Evolutionary conservation across 257 asterid species (phyloP), one percentile per base, ranked within the genome.

Genomic region (Schizonepeta tenuifolia): DNA sequence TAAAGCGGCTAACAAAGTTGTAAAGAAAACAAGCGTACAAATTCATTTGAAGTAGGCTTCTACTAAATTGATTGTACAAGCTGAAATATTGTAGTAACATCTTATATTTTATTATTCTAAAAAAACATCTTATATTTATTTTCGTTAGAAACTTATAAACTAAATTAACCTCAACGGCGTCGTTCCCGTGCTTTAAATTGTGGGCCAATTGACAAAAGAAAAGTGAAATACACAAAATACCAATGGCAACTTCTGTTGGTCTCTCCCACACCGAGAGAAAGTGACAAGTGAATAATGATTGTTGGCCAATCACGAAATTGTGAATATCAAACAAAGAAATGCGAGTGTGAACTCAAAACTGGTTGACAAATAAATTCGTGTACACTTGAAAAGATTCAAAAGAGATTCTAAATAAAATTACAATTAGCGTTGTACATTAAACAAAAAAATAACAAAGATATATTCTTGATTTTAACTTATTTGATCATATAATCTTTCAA

Each of bases 371-470:
- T 33, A 13, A 56, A 49, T 15, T 50, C 56, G 40, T 36, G 36
- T 12, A 9, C 75, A 60, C 70, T 75, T 24, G 49, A 26, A 44
- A 67, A 67, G 50, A 75, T 75, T 68, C 71, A 60, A 12, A 68
- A 51, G 15, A 38, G 66, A 68, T 68, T 75, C 59, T 53, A 11
- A 5, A 11, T 5, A 15, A 54, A 14, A 28, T 36, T 24, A 49
- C 17, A 41, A 53, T 54, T 21, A 12, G 17, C 14, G 9, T 47
- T 20, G 51, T 17, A 15, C 41, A 36, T 36, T 36, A 6, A 36
- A 36, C 10, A 7, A 44, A 24, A 50, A 47, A 20, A 62, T 5
- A 10, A 61, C 44, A 47, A 58, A 59, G 69, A 70, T 44, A 28
- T 44, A 33, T 70, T 60, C n/a, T n/a, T n/a, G n/a, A n/a, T n/a